Evolutionary conservation across 805 yeast genomes (phyloP), one percentile per base, ranked within the genome.

Genomic region (Lachancea meyersii): DNA sequence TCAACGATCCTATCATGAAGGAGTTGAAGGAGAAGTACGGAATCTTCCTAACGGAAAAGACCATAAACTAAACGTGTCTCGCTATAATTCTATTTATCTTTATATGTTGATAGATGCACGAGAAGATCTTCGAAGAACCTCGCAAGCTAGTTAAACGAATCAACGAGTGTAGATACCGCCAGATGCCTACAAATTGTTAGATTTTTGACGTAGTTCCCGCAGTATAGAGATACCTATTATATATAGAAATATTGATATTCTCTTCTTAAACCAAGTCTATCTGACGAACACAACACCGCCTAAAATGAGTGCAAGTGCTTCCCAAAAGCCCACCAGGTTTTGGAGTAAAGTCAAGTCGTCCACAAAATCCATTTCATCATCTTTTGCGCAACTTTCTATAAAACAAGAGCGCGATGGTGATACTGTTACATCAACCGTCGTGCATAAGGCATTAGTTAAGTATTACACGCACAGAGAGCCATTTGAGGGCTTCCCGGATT

Each of bases 1-100:
- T 88, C 63, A 87, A 87, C 66, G 82, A 86, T 54, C 94, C 97
- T 52, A 75, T 93, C 67, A 83, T 91, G 80, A 81, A 87, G 70
- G 80, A 82, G 57, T 79, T 93, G 71, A 88, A 88, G 77, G 94
- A 86, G 40, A 82, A 86, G 49, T 86, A 87, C 67, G 86, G 84
- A 48, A 89, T 93, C 55, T 87, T 68, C 76, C 75, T 91, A 68
- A 79, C 79, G 50, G 98, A 93, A 72, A 91, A 89, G 77, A 82
- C 94, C 51, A 62, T 81, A 30, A 59, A 52, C 45, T 63, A 49
- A 61, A 55, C 38, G 52, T 5, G 18, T 19, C 14, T 30, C 18
- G 11, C 11, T 23, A 23, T 26, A 27, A 13, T 14, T 10, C 27
- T 14, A 23, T 13, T n/a, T 35, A 28, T 28, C 7, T 9, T 11